Evolutionary conservation across 176 grass and related monocot genomes (phyloP).

Genomic region (Dendrocalamus sinicus): DNA sequence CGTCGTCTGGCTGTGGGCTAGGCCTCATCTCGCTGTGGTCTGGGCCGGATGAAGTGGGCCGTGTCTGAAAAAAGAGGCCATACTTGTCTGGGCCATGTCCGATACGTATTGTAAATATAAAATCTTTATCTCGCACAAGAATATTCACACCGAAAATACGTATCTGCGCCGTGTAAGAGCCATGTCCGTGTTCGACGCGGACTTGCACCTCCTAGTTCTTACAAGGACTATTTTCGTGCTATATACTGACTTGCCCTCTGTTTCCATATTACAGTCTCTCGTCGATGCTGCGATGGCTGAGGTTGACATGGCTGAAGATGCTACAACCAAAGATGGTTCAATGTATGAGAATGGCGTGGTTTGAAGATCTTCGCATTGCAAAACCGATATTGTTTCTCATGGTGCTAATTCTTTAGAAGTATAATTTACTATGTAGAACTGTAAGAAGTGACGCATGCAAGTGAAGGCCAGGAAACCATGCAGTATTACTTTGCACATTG

Average conservation of each 20-base stretch:
- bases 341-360: constrained; percentile 61
- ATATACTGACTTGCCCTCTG: background rate
- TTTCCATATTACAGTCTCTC: constrained; percentile 51
- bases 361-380: constrained; percentile 29
- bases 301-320: constrained; percentile 64
- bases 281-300: constrained; percentile 60
- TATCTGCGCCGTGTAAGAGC: no score
- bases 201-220: background rate
- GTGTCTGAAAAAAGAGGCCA: no score
- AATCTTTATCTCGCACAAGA: no score
- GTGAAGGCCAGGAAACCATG: constrained; percentile 22
- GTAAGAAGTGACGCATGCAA: constrained; percentile 5
- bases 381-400: background rate
- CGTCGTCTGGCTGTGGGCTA: no score
- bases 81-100: no score
- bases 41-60: no score
- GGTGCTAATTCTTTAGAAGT: constrained; percentile 15
- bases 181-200: no score
- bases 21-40: no score
- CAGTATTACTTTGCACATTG: constrained; percentile 32
- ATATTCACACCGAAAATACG: no score
- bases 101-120: no score
- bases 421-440: constrained; percentile 32
- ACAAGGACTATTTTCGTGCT: background rate
- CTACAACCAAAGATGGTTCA: constrained; percentile 62